phyloP scores from a whole-genome alignment of 129 eudicot species.

The Flaveria sonorensis region DNA sequence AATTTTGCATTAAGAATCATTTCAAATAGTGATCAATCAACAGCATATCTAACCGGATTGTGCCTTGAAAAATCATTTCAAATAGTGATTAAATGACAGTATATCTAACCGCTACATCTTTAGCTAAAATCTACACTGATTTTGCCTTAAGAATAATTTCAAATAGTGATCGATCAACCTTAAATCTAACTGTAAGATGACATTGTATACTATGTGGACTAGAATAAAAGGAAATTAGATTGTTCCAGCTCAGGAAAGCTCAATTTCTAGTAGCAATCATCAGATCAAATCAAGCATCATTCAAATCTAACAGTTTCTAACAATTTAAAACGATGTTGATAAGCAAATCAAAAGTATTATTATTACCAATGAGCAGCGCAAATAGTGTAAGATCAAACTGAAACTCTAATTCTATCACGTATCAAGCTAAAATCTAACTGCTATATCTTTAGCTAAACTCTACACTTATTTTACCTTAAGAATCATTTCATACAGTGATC shows the following conservation, averaged over 20 bases:
- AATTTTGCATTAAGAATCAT: too few relatives aligned
- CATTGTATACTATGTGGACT: neutral
- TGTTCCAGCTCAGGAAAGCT: constrained; percentile 9
- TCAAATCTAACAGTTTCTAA: too few relatives aligned
- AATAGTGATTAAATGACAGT: neutral
- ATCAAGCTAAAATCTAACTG: too few relatives aligned
- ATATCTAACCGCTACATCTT: neutral
- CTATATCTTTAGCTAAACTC: neutral
- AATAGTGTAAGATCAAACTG: neutral
- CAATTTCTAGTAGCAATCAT: constrained; percentile 2
- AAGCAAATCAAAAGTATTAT: neutral
- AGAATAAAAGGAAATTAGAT: neutral
- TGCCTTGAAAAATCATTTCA: too few relatives aligned
- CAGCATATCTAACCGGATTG: neutral
- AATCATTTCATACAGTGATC: neutral
- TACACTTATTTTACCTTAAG: too few relatives aligned
- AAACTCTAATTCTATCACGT: too few relatives aligned
- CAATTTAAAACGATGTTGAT: too few relatives aligned
- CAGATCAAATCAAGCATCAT: neutral
- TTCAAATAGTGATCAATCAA: neutral
- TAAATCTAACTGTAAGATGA: neutral
- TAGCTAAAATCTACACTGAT: neutral
- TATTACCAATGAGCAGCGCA: constrained; percentile 86
- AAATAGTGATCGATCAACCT: neutral
- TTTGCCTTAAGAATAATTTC: neutral